Evolutionary conservation across 768 basidiomycete genomes (phyloP).

Genomic region (Heimioporus sp.): DNA sequence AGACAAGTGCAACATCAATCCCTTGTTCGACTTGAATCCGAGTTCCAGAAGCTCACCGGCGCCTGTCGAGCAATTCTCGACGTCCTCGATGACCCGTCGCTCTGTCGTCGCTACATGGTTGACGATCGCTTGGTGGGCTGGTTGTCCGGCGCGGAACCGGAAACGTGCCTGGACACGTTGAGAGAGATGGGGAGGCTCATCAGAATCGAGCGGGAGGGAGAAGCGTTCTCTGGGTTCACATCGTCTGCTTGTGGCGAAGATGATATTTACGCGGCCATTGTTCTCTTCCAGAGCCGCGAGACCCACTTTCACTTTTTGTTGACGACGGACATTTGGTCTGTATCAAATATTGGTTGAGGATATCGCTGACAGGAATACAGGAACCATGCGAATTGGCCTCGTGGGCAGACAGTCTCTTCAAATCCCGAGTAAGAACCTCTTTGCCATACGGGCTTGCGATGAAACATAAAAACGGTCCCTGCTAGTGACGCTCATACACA

Average conservation of each 20-base stretch:
- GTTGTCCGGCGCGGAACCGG: not conserved
- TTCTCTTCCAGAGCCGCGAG: not conserved
- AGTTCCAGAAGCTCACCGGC: constrained; percentile 6
- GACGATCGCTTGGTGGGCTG: constrained; percentile 5
- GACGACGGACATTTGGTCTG: constrained; percentile 11
- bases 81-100: not conserved
- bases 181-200: not conserved
- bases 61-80: constrained; percentile 6
- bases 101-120: not conserved
- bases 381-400: not conserved
- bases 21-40: constrained; percentile 2
- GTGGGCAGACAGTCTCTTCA: no score
- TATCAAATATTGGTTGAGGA: not conserved
- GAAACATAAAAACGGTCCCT: no score
- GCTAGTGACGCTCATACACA: no score
- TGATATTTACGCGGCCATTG: not conserved
- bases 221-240: not conserved
- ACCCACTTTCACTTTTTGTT: constrained; percentile 11
- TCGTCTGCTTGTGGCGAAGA: not conserved
- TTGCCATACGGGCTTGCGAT: no score
- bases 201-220: not conserved
- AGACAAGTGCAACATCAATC: constrained; percentile 2
- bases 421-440: no score
- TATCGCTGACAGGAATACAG: not conserved
- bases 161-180: constrained; percentile 1